Base-by-base conservation (phyloP, 2,329 filamentous ascomycete genomes). In the Drechslerella stenobrocha region DNA sequence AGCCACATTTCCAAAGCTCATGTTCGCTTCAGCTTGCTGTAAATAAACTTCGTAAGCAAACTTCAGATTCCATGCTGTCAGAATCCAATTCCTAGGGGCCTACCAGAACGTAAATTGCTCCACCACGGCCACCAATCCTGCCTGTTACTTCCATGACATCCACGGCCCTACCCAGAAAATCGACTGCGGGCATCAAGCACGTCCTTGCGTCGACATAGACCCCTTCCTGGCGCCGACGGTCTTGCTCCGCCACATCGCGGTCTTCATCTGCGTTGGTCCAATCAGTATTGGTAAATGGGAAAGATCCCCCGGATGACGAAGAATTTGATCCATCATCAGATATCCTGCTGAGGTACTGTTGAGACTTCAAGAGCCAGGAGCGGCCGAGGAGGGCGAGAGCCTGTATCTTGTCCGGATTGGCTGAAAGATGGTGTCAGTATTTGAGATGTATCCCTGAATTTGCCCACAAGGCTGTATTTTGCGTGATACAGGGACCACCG, bases 251-350 rank as follows among this genome's bases (percentile, higher is more conserved):
- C 5, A 44, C 60, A 47, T 67, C 63, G 9, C 50, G 28, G 30
- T 67, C 63, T 30, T 67, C 63, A n/a, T 67, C 63, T n/a, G 63
- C 63, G 30, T 44, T 55, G 8, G 63, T 67, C 63, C 63, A 67
- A 30, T 67, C 63, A 3, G 50, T 60, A 45, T 67, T 60, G 2
- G 63, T 67, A 30, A 67, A 67, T 2, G 63, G 63, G 15, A 67
- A 67, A 3, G 63, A 67, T 13, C 63, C 63, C 6, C 63, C 55
- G 1, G 63, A 67, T 9, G 63, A 67, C 6, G 37, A 47, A 4
- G 63, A 67, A 8, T 42, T 60, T 24, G 63, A 67, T 1, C 63
- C 63, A 22, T 67, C 63, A 23, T 67, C 63, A n/a, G 63, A 67
- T 11, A 67, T 67, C 55, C 60, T 67, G 11, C 50, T 51, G 13